Percentiles rank a stretch among this genome's conserved stretches.
Conservation (phyloP, 2,329 filamentous ascomycete species). For the Colletotrichum sp. region DNA sequence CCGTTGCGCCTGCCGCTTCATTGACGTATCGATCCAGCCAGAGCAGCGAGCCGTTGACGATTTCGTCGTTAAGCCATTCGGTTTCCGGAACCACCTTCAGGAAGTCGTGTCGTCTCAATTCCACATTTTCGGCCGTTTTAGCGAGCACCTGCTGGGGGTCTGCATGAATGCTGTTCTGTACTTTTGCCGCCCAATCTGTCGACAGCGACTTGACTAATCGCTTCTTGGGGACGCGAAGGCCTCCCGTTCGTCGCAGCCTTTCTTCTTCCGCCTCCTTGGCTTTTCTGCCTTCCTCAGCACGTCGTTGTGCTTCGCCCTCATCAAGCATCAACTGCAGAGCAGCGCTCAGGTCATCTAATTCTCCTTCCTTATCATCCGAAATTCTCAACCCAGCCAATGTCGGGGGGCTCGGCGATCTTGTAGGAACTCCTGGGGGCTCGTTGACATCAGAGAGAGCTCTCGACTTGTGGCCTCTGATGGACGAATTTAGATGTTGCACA, state of each 20-base stretch:
- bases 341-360: conserved; percentile 20
- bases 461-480: neutral
- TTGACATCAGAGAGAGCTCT: neutral
- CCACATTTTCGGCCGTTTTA: conserved; percentile 11
- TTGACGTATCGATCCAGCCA: conserved; percentile 67
- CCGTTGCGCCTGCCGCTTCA: conserved; percentile 55
- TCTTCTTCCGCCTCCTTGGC: conserved; percentile 2
- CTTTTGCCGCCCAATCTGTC: conserved; percentile 2
- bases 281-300: conserved; percentile 12
- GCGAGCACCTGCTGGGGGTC: neutral
- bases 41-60: conserved; percentile 70
- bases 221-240: conserved; percentile 10
- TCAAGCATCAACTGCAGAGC: conserved; percentile 14
- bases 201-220: conserved; percentile 5
- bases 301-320: conserved; percentile 6
- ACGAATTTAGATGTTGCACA: neutral
- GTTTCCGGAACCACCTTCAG: conserved; percentile 60
- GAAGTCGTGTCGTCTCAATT: conserved; percentile 60
- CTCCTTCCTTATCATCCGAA: conserved; percentile 20
- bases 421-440: neutral
- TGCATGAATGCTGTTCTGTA: neutral
- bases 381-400: conserved; percentile 6
- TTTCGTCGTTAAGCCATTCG: conserved; percentile 79
- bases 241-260: conserved; percentile 14
- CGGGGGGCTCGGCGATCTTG: neutral